Evolutionary conservation across 257 asterid genomes (phyloP).

Genomic region (Ilex aquifolium): DNA sequence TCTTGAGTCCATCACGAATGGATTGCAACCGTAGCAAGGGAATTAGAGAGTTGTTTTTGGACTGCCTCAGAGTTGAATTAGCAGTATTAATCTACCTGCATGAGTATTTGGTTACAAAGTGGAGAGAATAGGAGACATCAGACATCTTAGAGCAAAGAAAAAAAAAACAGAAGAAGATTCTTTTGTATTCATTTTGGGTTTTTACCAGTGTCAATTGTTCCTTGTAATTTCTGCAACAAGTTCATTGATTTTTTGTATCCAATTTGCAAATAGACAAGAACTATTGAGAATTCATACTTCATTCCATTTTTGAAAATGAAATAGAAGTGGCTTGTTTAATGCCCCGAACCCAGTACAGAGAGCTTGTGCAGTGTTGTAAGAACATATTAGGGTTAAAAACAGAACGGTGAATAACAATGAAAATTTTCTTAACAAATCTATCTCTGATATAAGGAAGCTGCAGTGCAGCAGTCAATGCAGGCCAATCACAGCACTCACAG

Average conservation of each 20-base stretch:
- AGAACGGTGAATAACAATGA: too few species aligned
- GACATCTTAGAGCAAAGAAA: constrained; percentile 15
- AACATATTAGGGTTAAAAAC: too few species aligned
- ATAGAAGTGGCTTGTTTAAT: too few species aligned
- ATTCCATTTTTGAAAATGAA: too few species aligned
- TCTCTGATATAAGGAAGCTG: too few species aligned
- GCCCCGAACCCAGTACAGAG: too few species aligned
- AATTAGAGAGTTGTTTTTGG: not conserved
- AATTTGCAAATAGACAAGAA: too few species aligned
- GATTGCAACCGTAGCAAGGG: constrained; percentile 34
- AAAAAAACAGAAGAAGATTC: constrained; percentile 35
- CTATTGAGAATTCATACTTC: too few species aligned
- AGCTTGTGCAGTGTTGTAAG: too few species aligned
- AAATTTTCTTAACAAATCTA: too few species aligned
- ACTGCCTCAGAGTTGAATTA: constrained; percentile 2
- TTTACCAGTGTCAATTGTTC: constrained; percentile 23
- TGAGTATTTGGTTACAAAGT: not conserved
- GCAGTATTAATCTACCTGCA: not conserved
- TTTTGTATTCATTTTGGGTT: constrained; percentile 46
- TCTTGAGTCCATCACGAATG: constrained; percentile 81
- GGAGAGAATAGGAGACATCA: constrained; percentile 10
- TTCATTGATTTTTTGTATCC: constrained; percentile 14
- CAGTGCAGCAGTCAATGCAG: too few species aligned
- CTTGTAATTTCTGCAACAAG: constrained; percentile 34
- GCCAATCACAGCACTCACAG: too few species aligned